Base-by-base conservation (phyloP, 1,284 basidiomycete species). In the Moniliella sp. region DNA sequence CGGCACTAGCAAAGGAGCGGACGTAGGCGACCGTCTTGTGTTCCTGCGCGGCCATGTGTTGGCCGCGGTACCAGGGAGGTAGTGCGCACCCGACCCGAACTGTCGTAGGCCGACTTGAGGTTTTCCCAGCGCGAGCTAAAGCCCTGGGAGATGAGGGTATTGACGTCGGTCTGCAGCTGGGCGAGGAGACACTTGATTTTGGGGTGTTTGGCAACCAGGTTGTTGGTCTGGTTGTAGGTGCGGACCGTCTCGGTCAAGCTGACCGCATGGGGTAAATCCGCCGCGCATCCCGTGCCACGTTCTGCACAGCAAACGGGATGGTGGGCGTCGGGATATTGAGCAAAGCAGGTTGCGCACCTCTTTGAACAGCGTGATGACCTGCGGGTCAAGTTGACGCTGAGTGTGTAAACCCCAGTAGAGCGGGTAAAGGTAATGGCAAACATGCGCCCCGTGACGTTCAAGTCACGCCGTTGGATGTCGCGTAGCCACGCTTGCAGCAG, bases 321-420 rank as follows among this genome's bases (percentile, higher is more conserved):
- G 78, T 76, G n/a, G 21, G 21, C n/a, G 21, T 23, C n/a, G 21
- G 21, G 65, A 88, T 93, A 40, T 79, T 79, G 44, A 93, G 70
- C 88, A 94, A 19, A 91, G 69, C 41, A 97, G 61, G 57, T 91
- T 91, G 39, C 88, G 71, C 18, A 94, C 84, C 61, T 97, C 88
- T 66, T 97, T 94, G 72, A 94, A 94, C 15, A 97, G 69, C 3
- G 82, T 84, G 59, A 97, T 91, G 47, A 91, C 83, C 63, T 94
- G 88, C 1, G 83, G 78, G 61, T 97, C 88, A 57, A 97, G 62
- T 94, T 91, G 45, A 94, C 84, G 9, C 75, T 75, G 3, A 97
- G 72, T 61, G 86, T 80, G 53, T 76, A 79, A 4, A 62, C 62
- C 5, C 40, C 36, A 0, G 61, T 61, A 5, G 57, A 50, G 12